These are phyloP conservation scores for Colletotrichum brevisporum DNA, from an alignment of 2,329 filamentous ascomycete species.

Conservation along the genomic window DNA sequence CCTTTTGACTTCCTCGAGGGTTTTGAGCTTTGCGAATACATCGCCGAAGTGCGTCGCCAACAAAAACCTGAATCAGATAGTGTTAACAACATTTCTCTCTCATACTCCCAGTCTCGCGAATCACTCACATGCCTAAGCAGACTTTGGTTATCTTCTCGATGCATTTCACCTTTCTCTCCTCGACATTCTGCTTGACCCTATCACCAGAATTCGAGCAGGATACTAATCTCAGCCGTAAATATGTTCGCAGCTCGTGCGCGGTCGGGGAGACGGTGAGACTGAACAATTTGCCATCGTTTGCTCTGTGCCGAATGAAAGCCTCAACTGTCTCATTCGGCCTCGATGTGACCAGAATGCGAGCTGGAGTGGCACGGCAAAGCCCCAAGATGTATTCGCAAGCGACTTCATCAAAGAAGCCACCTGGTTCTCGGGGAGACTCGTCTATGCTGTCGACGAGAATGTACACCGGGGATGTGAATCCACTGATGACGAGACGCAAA, in stretches of 20 bases:
- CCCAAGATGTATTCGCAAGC: not conserved
- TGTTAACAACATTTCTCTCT: not conserved
- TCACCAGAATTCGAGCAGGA: not conserved
- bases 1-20: not conserved
- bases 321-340: not conserved
- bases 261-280: not conserved
- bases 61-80: not conserved
- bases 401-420: not conserved
- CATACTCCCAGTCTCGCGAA: not conserved
- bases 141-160: not conserved
- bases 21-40: not conserved
- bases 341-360: not conserved
- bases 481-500: not conserved
- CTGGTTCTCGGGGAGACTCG: not conserved
- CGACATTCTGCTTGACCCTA: not conserved
- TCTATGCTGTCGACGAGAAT: not conserved
- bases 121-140: not conserved
- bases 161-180: not conserved
- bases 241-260: not conserved
- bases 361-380: not conserved
- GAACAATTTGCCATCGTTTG: not conserved
- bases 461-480: not conserved
- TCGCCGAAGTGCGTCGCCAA: not conserved
- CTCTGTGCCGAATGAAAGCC: not conserved
- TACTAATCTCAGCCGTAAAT: not conserved